These are phyloP conservation scores for Bretschneidera sinensis DNA, from an alignment of 345 rosid species.

Conservation along the genomic window DNA sequence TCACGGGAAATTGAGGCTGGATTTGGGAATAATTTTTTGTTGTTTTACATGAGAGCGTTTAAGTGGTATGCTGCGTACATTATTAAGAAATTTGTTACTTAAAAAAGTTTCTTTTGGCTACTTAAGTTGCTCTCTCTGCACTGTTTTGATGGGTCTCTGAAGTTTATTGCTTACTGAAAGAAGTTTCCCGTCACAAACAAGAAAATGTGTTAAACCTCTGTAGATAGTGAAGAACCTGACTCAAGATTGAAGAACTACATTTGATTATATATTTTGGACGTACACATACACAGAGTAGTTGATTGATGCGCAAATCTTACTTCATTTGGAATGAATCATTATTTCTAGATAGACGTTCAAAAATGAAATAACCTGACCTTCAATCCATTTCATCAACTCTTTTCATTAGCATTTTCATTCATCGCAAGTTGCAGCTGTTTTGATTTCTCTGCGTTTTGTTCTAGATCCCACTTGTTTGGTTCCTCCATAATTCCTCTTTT, in stretches of 20 bases:
- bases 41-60: too few relatives aligned
- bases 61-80: too few relatives aligned
- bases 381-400: constrained; percentile 16
- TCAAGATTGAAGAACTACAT: neutral
- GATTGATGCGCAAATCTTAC: neutral
- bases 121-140: too few relatives aligned
- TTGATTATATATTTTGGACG: too few relatives aligned
- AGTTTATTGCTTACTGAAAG: neutral
- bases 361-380: neutral
- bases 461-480: constrained; percentile 45
- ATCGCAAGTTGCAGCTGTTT: constrained; percentile 30
- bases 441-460: constrained; percentile 33
- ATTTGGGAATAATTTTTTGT: too few relatives aligned
- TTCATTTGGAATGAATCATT: neutral
- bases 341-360: neutral
- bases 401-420: constrained; percentile 21
- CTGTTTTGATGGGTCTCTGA: too few relatives aligned
- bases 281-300: neutral
- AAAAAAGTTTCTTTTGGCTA: too few relatives aligned
- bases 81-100: too few relatives aligned
- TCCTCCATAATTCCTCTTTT: constrained; percentile 41
- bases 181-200: constrained; percentile 13
- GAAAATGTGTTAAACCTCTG: constrained; percentile 4
- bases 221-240: neutral
- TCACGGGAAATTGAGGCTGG: too few relatives aligned